These are phyloP conservation scores for Phaeosphaeria sp. DNA, from an alignment of 2,329 filamentous ascomycete genomes.

Conservation along the genomic window DNA sequence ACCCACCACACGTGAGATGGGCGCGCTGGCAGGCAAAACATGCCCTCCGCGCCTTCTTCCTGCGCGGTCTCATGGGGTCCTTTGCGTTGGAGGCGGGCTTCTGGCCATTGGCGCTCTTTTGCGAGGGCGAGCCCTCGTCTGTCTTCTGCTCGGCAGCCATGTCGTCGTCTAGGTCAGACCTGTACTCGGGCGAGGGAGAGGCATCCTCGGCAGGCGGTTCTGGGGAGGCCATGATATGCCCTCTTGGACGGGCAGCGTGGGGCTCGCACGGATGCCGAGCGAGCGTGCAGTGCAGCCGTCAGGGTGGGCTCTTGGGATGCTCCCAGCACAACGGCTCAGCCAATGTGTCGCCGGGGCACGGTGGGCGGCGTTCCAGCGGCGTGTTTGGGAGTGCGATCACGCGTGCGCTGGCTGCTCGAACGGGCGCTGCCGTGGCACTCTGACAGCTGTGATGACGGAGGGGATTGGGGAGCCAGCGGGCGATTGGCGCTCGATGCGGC, in stretches of 20 bases:
- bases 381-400: constrained; percentile 51
- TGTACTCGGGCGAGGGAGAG: constrained; percentile 56
- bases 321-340: constrained; percentile 44
- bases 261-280: constrained; percentile 47
- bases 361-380: constrained; percentile 47
- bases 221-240: constrained; percentile 57
- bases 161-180: constrained; percentile 48
- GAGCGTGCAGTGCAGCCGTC: constrained; percentile 48
- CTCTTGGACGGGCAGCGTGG: constrained; percentile 32
- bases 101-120: constrained; percentile 41
- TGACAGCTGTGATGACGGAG: constrained; percentile 35
- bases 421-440: constrained; percentile 45
- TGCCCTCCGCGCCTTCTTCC: constrained; percentile 94
- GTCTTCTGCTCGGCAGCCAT: constrained; percentile 54
- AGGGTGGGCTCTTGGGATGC: constrained; percentile 41
- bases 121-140: constrained; percentile 44
- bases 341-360: constrained; percentile 44
- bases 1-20: constrained; percentile 97
- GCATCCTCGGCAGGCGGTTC: constrained; percentile 51
- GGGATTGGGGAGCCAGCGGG: constrained; percentile 22
- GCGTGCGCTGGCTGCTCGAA: constrained; percentile 48
- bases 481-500: constrained; percentile 41
- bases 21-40: constrained; percentile 97
- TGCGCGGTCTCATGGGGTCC: constrained; percentile 84
- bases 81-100: constrained; percentile 67